A percentile compares a stretch with the other conserved stretches of the same genome.
Conservation (phyloP, 1,139 yeast genomes). For the Hanseniaspora gamundiae region DNA sequence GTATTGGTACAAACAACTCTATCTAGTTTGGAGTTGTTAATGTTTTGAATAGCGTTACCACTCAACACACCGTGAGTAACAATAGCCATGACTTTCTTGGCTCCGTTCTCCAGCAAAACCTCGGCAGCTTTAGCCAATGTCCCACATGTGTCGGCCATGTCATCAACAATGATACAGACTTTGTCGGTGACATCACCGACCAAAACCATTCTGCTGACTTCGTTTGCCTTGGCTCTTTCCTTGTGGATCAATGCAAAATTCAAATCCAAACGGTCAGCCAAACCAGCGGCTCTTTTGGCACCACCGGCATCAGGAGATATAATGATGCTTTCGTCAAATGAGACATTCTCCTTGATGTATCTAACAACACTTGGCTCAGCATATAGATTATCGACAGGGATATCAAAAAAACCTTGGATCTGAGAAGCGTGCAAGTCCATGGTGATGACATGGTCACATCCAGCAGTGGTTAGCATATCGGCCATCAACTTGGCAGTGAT, state of each 20-base stretch:
- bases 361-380: conserved; percentile 69
- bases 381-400: conserved; percentile 70
- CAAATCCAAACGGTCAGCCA: conserved; percentile 65
- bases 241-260: conserved; percentile 74
- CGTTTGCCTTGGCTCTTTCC: conserved; percentile 71
- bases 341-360: conserved; percentile 47
- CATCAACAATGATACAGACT: conserved; percentile 62
- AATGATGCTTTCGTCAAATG: conserved; percentile 50
- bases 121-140: conserved; percentile 65
- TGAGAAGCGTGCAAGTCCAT: conserved; percentile 81
- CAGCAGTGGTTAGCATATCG: conserved; percentile 63
- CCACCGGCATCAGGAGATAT: conserved; percentile 85
- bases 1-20: conserved; percentile 67
- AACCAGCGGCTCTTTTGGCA: conserved; percentile 69
- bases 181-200: conserved; percentile 70
- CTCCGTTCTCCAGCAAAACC: conserved; percentile 45
- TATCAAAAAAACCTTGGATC: conserved; percentile 71
- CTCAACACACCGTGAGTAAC: conserved; percentile 75
- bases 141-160: conserved; percentile 81
- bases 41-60: conserved; percentile 53
- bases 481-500: conserved; percentile 73
- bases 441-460: conserved; percentile 71
- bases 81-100: conserved; percentile 63
- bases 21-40: conserved; percentile 46
- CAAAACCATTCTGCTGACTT: conserved; percentile 63